Evolutionary conservation across 768 basidiomycete genomes (phyloP), one percentile per base, ranked within the genome.

Genomic region (Auricularia auricula-judae): DNA sequence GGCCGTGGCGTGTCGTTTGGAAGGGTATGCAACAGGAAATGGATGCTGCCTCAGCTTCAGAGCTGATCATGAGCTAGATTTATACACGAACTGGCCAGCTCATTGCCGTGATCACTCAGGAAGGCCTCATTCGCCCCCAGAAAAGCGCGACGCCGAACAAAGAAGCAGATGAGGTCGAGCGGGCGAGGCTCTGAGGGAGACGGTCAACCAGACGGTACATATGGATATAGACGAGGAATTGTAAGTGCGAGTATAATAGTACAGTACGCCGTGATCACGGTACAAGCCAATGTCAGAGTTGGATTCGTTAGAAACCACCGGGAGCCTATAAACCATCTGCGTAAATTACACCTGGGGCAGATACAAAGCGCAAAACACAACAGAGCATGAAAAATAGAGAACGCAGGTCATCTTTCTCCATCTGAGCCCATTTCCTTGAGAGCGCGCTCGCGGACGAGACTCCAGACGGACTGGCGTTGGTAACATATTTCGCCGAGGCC

Each of bases 71-170:
- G 43, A 56, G 62, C 23, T 59, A 91, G 88, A 74, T 92, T 70
- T 92, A 87, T 71, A 84, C 84, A n/a, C 83, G 79, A 34, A 72
- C 74, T 33, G 89, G 90, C 7, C 80, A 71, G 4, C 75, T 92
- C 12, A 79, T 91, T 33, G 91, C 89, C n/a, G 83, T 89, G 12
- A 85, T 83, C 35, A 84, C 87, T 33, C 91, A 93, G 71, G 91
- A 92, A 76, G 91, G 90, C 23, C 29, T 59, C 34, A 59, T 59
- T 18, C 56, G 56, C 4, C 56, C 56, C 8, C 4, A 33, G 10
- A 29, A 59, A 18, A 23, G 23, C 34, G 11, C 23, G 14, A 23
- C 23, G 3, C 56, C 56, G 56, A 29, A 23, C 16, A 59, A 59
- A 59, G 56, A 59, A 29, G 56, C 56, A 23, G 34, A 29, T 2